Evolutionary conservation across 2,329 filamentous ascomycete species (phyloP).

Genomic region (Anisogramma anomala): DNA sequence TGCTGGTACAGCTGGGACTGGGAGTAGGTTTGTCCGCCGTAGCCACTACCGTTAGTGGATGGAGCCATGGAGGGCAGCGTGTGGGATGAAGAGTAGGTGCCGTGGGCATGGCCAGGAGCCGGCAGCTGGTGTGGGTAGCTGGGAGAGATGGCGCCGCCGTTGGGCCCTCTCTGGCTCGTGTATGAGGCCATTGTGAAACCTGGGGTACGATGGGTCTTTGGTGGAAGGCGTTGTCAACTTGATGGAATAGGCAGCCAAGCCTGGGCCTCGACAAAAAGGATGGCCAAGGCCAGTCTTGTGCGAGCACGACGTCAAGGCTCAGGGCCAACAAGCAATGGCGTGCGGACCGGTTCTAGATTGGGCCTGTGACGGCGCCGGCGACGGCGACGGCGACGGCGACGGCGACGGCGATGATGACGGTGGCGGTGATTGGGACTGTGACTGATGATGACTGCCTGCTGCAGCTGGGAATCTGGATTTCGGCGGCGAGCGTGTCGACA

Average conservation of each 20-base stretch:
- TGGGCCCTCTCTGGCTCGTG: constrained; percentile 9
- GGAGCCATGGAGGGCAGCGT: constrained; percentile 11
- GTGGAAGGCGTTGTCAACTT: too few species aligned
- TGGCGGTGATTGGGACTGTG: neutral
- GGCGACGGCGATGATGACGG: too few species aligned
- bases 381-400: too few species aligned
- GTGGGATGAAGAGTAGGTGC: constrained; percentile 9
- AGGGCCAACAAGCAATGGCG: too few species aligned
- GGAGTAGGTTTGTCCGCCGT: constrained; percentile 6
- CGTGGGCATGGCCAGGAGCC: constrained; percentile 9
- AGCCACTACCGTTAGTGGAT: constrained; percentile 9
- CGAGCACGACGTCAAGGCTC: too few species aligned
- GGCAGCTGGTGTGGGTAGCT: constrained; percentile 12
- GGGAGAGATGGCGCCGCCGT: constrained; percentile 12
- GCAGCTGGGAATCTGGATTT: neutral
- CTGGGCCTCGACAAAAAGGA: too few species aligned
- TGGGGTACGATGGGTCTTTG: neutral
- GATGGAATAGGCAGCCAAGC: too few species aligned
- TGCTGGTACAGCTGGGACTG: constrained; percentile 13
- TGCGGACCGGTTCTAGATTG: too few species aligned
- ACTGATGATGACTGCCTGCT: too few species aligned
- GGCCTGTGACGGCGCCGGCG: too few species aligned
- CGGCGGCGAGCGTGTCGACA: neutral
- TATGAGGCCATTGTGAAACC: constrained; percentile 10
- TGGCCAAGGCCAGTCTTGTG: too few species aligned